Percentiles rank a stretch among this genome's conserved stretches.
These are phyloP conservation scores for Saccharum hybrid DNA, from an alignment of 202 grass and related monocot species.

Conservation along the genomic window DNA sequence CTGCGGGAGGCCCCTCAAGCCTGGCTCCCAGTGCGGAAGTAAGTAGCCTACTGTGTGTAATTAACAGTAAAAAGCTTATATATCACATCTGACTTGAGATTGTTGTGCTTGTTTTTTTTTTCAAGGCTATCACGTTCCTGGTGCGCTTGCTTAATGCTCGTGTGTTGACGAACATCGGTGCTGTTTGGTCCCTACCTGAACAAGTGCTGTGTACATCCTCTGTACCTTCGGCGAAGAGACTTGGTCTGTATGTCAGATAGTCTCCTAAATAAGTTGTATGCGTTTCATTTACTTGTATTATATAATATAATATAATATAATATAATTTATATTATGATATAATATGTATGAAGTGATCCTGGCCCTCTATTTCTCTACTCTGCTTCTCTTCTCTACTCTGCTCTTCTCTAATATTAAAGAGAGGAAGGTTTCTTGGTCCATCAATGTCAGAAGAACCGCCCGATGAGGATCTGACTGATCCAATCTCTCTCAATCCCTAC, in stretches of 20 bases:
- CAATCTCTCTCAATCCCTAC: background rate
- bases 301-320: too few species aligned
- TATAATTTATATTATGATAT: too few species aligned
- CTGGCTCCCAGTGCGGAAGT: slow-evolving; percentile 68
- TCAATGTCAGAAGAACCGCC: background rate
- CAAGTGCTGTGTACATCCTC: background rate
- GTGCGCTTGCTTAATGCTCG: background rate
- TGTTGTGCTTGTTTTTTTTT: background rate
- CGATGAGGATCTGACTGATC: background rate
- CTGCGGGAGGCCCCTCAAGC: slow-evolving; percentile 47
- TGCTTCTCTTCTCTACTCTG: too few species aligned
- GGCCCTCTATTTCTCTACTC: too few species aligned
- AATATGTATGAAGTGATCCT: too few species aligned
- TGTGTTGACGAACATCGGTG: background rate
- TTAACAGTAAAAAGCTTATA: background rate
- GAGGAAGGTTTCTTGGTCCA: background rate
- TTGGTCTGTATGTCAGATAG: too few species aligned
- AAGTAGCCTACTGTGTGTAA: background rate
- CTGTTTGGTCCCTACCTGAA: background rate
- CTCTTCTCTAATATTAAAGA: background rate
- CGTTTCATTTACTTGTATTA: background rate
- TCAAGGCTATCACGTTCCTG: background rate
- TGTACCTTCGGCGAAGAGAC: background rate
- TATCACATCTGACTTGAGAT: background rate
- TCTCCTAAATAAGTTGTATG: background rate